phyloP scores from a whole-genome alignment of 345 rosid genomes.

The Salix purpurea region DNA sequence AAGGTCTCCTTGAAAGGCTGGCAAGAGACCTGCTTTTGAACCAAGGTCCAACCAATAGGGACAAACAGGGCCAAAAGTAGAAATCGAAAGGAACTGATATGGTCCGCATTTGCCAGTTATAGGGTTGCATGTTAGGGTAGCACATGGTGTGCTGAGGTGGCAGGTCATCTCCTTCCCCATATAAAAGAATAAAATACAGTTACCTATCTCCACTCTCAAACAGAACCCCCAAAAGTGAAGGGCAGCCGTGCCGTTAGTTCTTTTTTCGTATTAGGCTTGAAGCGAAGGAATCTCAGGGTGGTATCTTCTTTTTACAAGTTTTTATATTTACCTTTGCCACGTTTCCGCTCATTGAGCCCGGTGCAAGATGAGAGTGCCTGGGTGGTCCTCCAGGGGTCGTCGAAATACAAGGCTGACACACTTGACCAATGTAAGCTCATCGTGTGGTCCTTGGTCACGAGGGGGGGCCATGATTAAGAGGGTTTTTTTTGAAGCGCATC shows the following conservation, averaged over 20 bases:
- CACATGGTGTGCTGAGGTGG: constrained; percentile 21
- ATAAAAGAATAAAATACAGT: neutral
- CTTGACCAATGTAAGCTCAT: neutral
- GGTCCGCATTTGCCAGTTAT: constrained; percentile 3
- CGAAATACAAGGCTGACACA: neutral
- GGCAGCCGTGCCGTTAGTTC: neutral
- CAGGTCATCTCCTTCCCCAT: neutral
- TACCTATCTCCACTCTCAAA: neutral
- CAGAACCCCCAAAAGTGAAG: neutral
- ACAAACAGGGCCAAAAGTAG: neutral
- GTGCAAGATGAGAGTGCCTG: neutral
- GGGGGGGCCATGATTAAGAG: neutral
- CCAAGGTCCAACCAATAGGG: constrained; percentile 22
- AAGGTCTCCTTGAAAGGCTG: neutral
- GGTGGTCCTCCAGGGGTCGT: constrained; percentile 1
- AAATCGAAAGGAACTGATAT: neutral
- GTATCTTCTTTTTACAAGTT: neutral
- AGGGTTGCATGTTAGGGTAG: constrained; percentile 2
- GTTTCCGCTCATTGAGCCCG: neutral
- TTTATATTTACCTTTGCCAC: neutral
- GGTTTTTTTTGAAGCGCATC: neutral
- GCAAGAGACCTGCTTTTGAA: constrained; percentile 19
- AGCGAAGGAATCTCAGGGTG: neutral
- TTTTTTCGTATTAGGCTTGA: neutral
- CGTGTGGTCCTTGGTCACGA: neutral